phyloP scores from a whole-genome alignment of 306 rosid genomes.

The Cicer arietinum region DNA sequence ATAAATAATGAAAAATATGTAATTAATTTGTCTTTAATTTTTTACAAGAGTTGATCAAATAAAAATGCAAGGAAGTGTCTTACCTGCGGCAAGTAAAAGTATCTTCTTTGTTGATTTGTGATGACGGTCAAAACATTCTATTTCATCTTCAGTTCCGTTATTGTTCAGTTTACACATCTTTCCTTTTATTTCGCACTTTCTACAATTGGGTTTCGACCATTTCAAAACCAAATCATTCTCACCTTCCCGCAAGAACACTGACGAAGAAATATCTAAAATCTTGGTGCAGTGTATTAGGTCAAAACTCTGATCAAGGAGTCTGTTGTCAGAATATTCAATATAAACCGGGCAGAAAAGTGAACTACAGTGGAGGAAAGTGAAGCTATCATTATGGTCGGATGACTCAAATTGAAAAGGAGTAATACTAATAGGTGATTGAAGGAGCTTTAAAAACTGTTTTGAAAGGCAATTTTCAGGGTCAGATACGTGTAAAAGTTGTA shows the following conservation, averaged over 20 bases:
- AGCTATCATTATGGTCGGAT: background rate
- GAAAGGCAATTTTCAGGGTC: constrained; percentile 33
- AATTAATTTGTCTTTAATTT: background rate
- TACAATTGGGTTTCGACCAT: constrained; percentile 40
- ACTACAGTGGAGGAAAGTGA: constrained; percentile 12
- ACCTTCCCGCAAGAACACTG: accelerated
- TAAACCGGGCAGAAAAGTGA: background rate
- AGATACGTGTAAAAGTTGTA: background rate
- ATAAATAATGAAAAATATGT: background rate
- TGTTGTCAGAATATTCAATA: accelerated
- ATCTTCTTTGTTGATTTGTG: constrained; percentile 27
- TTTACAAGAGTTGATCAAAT: too few species aligned
- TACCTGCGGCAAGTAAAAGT: background rate
- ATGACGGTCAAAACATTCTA: constrained; percentile 26
- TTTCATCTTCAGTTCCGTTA: constrained; percentile 11
- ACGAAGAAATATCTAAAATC: background rate
- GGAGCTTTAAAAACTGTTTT: background rate
- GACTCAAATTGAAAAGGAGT: background rate
- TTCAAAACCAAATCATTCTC: background rate
- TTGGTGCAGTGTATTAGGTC: constrained; percentile 9
- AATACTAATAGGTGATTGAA: background rate
- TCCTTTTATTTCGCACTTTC: constrained; percentile 1
- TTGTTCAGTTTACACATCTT: constrained; percentile 35
- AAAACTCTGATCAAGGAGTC: background rate
- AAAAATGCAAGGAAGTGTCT: background rate